Percentiles rank a stretch among this genome's conserved stretches.
Conservation (phyloP, 768 basidiomycete species). For the Nidularia sp. region DNA sequence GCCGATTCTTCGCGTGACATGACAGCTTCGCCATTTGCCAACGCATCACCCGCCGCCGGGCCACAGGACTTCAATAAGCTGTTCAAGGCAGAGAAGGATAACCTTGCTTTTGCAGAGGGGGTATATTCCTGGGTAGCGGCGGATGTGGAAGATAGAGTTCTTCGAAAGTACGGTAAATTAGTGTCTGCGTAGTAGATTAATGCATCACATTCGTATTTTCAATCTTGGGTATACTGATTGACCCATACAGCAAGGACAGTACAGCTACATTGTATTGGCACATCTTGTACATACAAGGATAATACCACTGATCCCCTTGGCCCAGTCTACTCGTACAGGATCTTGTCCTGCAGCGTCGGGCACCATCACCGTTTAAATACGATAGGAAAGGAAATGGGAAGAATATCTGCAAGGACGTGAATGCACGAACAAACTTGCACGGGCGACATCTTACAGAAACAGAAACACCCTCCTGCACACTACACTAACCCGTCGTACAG, state of each 20-base stretch:
- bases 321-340: neutral
- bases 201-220: too few species aligned
- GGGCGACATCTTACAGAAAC: neutral
- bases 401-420: neutral
- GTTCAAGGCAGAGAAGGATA: conserved; percentile 89
- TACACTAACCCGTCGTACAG: conserved; percentile 94
- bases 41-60: conserved; percentile 31
- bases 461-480: conserved; percentile 3
- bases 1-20: conserved; percentile 79
- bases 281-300: neutral
- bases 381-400: neutral
- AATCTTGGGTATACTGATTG: too few species aligned
- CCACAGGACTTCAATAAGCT: conserved; percentile 87
- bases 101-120: conserved; percentile 88
- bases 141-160: conserved; percentile 74
- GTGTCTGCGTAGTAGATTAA: conserved; percentile 24
- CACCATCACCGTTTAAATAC: neutral
- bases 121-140: conserved; percentile 80
- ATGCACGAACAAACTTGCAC: neutral
- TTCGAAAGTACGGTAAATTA: conserved; percentile 72
- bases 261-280: conserved; percentile 23
- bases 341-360: neutral
- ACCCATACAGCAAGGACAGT: conserved; percentile 4
- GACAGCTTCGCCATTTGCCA: conserved; percentile 66
- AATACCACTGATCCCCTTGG: neutral